Evolutionary conservation across 2,329 filamentous ascomycete species (phyloP).

Genomic region (Xylaria polymorpha): DNA sequence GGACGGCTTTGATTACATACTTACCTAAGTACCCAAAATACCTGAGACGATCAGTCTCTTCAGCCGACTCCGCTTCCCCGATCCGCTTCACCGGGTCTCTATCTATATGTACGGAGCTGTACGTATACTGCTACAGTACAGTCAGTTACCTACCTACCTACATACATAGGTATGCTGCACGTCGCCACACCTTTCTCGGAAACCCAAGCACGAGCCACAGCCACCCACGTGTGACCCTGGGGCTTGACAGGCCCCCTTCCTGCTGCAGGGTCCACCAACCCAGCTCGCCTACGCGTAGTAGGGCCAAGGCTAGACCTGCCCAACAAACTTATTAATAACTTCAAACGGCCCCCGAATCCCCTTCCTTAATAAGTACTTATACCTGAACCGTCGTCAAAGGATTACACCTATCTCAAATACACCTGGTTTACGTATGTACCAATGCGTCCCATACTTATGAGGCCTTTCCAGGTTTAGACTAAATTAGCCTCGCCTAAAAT

Average conservation of each 20-base stretch:
- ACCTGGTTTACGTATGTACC: constrained; percentile 18
- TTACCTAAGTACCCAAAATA: constrained; percentile 22
- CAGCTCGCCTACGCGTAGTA: not conserved
- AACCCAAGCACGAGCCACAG: constrained; percentile 30
- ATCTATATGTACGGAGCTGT: not conserved
- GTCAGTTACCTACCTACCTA: not conserved
- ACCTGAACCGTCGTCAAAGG: constrained; percentile 23
- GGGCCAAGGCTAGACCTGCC: constrained; percentile 11
- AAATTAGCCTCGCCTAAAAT: constrained; percentile 38
- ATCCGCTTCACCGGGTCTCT: constrained; percentile 12
- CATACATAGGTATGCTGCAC: too few species aligned
- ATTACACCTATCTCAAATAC: constrained; percentile 36
- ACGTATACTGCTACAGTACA: not conserved
- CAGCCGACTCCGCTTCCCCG: constrained; percentile 11
- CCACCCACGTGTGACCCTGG: constrained; percentile 20
- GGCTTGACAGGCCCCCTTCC: constrained; percentile 18
- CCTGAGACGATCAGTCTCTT: constrained; percentile 25
- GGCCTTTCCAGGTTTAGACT: constrained; percentile 5
- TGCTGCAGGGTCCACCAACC: not conserved
- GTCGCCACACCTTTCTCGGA: constrained; percentile 9
- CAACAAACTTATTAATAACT: constrained; percentile 25
- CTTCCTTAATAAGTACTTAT: constrained; percentile 17
- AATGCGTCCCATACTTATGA: constrained; percentile 7
- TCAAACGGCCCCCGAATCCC: constrained; percentile 39
- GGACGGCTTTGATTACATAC: not conserved